Conservation (phyloP, 495 filamentous ascomycete genomes). For the Xylaria venustula region DNA sequence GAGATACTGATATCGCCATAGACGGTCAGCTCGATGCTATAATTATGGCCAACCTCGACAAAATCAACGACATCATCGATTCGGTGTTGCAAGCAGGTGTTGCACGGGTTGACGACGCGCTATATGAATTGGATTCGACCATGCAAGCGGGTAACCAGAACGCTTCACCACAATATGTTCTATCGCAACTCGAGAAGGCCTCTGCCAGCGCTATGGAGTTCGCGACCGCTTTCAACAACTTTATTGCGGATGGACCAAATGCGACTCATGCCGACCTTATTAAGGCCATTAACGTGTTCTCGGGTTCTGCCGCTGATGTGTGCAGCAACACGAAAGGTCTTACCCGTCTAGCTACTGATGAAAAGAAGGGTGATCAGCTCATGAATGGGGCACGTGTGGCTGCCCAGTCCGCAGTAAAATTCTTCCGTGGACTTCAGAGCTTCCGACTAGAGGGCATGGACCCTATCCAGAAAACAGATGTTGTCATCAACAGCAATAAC, state of each 20-base stretch:
- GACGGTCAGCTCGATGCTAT: constrained; percentile 90
- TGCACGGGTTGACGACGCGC: constrained; percentile 89
- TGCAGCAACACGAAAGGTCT: constrained; percentile 95
- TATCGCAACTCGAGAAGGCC: constrained; percentile 96
- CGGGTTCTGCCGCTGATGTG: constrained; percentile 89
- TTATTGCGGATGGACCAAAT: constrained; percentile 94
- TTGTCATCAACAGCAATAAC: constrained; percentile 93
- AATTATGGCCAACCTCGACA: constrained; percentile 77
- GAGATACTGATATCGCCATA: constrained; percentile 75
- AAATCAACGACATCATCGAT: constrained; percentile 97
- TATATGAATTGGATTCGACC: constrained; percentile 94
- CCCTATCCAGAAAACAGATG: constrained; percentile 82
- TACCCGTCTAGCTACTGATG: constrained; percentile 89
- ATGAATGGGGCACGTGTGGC: constrained; percentile 78
- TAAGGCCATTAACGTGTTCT: constrained; percentile 84
- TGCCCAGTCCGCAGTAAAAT: constrained; percentile 84
- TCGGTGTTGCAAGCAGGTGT: constrained; percentile 93
- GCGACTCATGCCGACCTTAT: constrained; percentile 89
- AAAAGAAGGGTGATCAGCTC: constrained; percentile 86
- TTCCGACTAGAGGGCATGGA: constrained; percentile 90
- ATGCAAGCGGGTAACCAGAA: constrained; percentile 99
- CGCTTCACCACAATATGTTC: constrained; percentile 89
- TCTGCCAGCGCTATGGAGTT: constrained; percentile 94
- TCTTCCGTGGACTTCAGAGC: constrained; percentile 92
- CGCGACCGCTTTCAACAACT: constrained; percentile 95